Conservation (phyloP, 2,329 filamentous ascomycete genomes). For the Thermothelomyces thermophilus region DNA sequence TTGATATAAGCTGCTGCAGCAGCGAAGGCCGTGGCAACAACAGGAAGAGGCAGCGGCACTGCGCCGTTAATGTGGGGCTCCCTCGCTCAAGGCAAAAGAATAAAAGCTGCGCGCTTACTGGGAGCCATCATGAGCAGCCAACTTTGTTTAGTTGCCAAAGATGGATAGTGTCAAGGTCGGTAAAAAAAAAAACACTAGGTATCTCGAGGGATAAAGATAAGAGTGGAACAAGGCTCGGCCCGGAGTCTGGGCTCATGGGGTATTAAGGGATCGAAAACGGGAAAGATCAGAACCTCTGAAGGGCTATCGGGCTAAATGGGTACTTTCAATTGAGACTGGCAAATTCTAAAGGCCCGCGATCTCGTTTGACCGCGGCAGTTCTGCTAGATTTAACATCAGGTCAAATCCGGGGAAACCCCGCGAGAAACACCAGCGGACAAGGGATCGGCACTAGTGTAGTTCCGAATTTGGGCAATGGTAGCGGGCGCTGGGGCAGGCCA, state of each 20-base stretch:
- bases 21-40: conserved; percentile 54
- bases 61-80: background rate
- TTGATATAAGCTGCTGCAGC: conserved; percentile 73
- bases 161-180: background rate
- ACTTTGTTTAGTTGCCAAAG: background rate
- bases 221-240: background rate
- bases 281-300: background rate
- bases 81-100: background rate
- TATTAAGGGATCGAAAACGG: background rate
- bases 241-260: background rate
- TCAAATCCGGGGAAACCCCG: background rate
- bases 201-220: too few species aligned
- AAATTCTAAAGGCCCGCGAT: background rate
- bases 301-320: background rate
- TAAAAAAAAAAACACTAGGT: too few species aligned
- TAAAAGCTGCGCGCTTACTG: conserved; percentile 11
- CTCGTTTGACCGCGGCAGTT: background rate
- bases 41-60: conserved; percentile 38
- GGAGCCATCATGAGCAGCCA: conserved; percentile 13
- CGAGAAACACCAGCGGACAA: conserved; percentile 8
- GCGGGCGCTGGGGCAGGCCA: background rate
- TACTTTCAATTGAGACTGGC: background rate
- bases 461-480: conserved; percentile 1
- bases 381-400: conserved; percentile 4
- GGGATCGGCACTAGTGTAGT: conserved; percentile 4